Percentiles rank a stretch among this genome's conserved stretches.
phyloP scores from a whole-genome alignment of 2,329 filamentous ascomycete genomes.

The Ophiosphaerella herpotricha region DNA sequence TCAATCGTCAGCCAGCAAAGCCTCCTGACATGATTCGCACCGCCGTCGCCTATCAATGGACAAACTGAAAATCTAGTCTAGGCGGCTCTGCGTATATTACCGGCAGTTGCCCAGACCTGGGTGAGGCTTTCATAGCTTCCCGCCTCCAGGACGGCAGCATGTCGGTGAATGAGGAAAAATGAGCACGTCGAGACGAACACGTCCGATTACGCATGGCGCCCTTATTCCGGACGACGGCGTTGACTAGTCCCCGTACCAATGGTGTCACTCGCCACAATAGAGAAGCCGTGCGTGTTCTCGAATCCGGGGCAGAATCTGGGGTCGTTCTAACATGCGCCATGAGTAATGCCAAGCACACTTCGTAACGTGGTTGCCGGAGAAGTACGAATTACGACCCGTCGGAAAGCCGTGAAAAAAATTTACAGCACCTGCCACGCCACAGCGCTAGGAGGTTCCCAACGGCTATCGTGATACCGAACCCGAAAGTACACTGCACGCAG shows the following conservation, averaged over 20 bases:
- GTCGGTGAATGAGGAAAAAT: neutral
- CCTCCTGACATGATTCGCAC: neutral
- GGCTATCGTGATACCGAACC: no score
- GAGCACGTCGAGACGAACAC: neutral
- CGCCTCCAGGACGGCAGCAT: neutral
- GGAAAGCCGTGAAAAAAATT: no score
- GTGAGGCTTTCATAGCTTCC: neutral
- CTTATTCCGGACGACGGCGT: neutral
- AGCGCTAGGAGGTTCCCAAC: no score
- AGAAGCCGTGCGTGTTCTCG: neutral
- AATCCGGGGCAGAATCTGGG: constrained; percentile 10
- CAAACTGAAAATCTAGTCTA: neutral
- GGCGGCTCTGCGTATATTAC: constrained; percentile 9
- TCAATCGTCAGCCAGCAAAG: neutral
- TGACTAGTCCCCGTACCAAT: neutral
- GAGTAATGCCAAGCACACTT: constrained; percentile 9
- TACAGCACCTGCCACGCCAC: no score
- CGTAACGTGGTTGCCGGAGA: neutral
- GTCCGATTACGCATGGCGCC: neutral
- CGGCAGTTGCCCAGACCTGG: neutral
- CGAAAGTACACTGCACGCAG: no score
- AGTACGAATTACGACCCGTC: neutral
- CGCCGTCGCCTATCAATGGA: neutral
- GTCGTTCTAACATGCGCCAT: constrained; percentile 1
- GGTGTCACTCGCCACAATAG: neutral